phyloP scores from a whole-genome alignment of 2,329 filamentous ascomycete genomes.

The Geosmithia morbida region DNA sequence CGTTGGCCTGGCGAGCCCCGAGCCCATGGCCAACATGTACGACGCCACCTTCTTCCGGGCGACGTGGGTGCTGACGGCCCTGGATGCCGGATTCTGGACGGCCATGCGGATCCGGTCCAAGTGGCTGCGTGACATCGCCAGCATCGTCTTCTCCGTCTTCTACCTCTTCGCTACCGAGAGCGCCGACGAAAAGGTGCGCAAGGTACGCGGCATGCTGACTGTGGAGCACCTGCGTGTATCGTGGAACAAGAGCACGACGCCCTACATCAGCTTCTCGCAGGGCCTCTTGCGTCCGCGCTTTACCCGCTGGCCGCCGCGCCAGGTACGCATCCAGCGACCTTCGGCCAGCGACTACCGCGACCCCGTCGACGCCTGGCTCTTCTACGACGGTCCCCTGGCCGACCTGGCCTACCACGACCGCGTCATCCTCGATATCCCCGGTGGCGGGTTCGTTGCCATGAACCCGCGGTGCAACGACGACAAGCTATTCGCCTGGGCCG shows the following conservation, averaged over 20 bases:
- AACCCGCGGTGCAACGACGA: slow-evolving; percentile 89
- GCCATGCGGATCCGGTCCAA: slow-evolving; percentile 76
- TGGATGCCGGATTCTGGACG: slow-evolving; percentile 97
- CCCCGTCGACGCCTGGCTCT: slow-evolving; percentile 76
- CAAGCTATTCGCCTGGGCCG: slow-evolving; percentile 84
- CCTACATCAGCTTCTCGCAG: slow-evolving; percentile 65
- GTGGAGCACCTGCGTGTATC: slow-evolving; percentile 83
- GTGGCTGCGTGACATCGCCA: slow-evolving; percentile 69
- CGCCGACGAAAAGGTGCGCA: slow-evolving; percentile 91
- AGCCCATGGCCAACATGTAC: slow-evolving; percentile 90
- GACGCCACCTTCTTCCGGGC: slow-evolving; percentile 85
- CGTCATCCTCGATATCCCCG: slow-evolving; percentile 78
- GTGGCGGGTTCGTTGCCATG: slow-evolving; percentile 95
- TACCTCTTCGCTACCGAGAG: slow-evolving; percentile 88
- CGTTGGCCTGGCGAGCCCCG: slow-evolving; percentile 78
- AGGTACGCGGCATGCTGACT: slow-evolving; percentile 73
- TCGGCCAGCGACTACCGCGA: slow-evolving; percentile 68
- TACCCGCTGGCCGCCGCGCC: slow-evolving; percentile 67
- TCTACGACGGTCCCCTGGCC: slow-evolving; percentile 77
- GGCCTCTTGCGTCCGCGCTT: slow-evolving; percentile 62
- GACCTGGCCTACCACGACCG: slow-evolving; percentile 64
- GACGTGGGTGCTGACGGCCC: slow-evolving; percentile 87
- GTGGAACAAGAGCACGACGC: slow-evolving; percentile 90
- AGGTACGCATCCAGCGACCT: slow-evolving; percentile 73
- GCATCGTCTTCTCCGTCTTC: slow-evolving; percentile 74